Percentiles rank a stretch among this genome's conserved stretches.
Conservation (phyloP, 2,329 filamentous ascomycete species). For the Didymella pomorum region DNA sequence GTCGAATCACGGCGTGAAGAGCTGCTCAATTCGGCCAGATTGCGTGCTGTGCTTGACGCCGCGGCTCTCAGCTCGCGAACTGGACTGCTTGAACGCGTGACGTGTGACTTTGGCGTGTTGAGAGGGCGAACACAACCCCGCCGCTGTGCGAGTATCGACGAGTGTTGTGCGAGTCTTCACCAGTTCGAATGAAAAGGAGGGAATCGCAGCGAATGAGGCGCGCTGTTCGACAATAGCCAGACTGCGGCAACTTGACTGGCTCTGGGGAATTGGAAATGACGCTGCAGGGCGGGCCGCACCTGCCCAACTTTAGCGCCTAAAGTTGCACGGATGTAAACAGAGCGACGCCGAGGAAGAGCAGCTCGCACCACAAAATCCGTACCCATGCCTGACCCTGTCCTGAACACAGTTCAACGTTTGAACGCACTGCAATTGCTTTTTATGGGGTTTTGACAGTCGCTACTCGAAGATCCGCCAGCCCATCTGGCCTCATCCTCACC, state of each 20-base stretch:
- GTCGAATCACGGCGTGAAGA: slow-evolving; percentile 22
- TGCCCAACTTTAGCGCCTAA: slow-evolving; percentile 5
- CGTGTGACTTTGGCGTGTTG: slow-evolving; percentile 33
- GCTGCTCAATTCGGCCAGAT: slow-evolving; percentile 9
- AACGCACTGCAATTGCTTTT: slow-evolving; percentile 12
- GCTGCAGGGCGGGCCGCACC: slow-evolving; percentile 21
- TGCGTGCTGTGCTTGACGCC: slow-evolving; percentile 15
- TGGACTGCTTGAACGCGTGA: slow-evolving; percentile 28
- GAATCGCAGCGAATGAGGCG: slow-evolving; percentile 17
- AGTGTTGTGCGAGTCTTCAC: slow-evolving; percentile 4
- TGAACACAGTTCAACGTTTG: slow-evolving; percentile 7
- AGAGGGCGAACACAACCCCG: slow-evolving; percentile 26
- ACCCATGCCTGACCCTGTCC: slow-evolving; percentile 14
- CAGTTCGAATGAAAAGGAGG: slow-evolving; percentile 12
- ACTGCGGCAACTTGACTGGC: slow-evolving; percentile 14
- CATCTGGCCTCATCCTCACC: slow-evolving; percentile 4
- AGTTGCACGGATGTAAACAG: slow-evolving; percentile 17
- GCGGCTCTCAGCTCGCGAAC: slow-evolving; percentile 19
- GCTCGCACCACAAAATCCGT: slow-evolving; percentile 20
- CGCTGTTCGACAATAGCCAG: slow-evolving; percentile 10
- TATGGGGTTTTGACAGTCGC: slow-evolving; percentile 24
- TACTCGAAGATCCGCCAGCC: slow-evolving; percentile 10
- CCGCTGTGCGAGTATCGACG: slow-evolving; percentile 12
- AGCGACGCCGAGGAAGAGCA: slow-evolving; percentile 16
- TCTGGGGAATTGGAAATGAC: slow-evolving; percentile 19